Percentiles rank a stretch among this genome's conserved stretches.
phyloP scores from a whole-genome alignment of 176 grass and related monocot species.

The Puya raimondii region DNA sequence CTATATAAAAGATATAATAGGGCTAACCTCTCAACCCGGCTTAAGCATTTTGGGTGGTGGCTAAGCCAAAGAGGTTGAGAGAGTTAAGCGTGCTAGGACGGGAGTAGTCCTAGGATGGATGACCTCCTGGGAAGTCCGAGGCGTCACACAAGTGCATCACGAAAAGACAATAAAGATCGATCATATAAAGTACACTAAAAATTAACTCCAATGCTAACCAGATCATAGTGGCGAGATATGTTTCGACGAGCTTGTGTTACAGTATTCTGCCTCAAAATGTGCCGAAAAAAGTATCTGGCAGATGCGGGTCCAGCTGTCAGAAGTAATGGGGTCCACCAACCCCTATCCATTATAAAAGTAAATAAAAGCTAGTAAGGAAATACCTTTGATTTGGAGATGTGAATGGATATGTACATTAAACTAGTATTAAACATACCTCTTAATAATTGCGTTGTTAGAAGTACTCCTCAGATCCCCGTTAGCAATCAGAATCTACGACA shows the following conservation, averaged over 20 bases:
- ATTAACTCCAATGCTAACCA: slow-evolving; percentile 28
- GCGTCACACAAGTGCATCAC: too few relatives aligned
- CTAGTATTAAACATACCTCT: slow-evolving; percentile 28
- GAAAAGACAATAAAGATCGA: neutral
- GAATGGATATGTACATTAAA: neutral
- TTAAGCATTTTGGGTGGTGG: too few relatives aligned
- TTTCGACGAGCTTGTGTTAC: slow-evolving; percentile 73
- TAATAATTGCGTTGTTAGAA: slow-evolving; percentile 14
- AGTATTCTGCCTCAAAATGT: slow-evolving; percentile 60
- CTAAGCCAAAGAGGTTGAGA: too few relatives aligned
- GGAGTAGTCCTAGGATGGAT: too few relatives aligned
- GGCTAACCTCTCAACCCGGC: too few relatives aligned
- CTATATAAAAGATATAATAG: too few relatives aligned
- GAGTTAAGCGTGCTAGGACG: too few relatives aligned
- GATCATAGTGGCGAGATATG: slow-evolving; percentile 86
- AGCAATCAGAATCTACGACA: slow-evolving; percentile 61
- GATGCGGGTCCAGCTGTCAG: slow-evolving; percentile 64
- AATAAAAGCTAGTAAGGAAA: neutral
- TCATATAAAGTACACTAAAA: neutral
- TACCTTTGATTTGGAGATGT: neutral
- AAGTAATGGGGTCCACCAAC: slow-evolving; percentile 84
- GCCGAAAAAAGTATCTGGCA: slow-evolving; percentile 67
- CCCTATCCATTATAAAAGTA: slow-evolving; percentile 28
- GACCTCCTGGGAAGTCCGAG: too few relatives aligned
- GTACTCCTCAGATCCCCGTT: slow-evolving; percentile 46